These are phyloP conservation scores for Talaromyces sp. DNA, from an alignment of 2,329 filamentous ascomycete genomes.

Conservation along the genomic window DNA sequence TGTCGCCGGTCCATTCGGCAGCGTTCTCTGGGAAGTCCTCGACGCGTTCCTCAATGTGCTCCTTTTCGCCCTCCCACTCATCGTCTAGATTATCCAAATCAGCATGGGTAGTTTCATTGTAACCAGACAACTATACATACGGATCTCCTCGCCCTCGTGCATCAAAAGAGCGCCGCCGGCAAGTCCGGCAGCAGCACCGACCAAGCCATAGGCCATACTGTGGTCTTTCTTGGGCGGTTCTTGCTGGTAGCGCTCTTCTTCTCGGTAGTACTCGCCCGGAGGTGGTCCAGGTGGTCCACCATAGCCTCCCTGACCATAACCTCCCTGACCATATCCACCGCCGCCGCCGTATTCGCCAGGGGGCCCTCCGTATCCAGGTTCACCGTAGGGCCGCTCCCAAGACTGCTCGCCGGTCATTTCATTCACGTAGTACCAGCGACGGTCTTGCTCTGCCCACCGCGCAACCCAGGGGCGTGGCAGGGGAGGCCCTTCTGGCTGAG, in stretches of 20 bases:
- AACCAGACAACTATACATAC: conserved; percentile 20
- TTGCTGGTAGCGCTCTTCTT: conserved; percentile 9
- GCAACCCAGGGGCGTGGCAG: conserved; percentile 40
- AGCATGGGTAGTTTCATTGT: background rate
- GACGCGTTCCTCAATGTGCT: conserved; percentile 26
- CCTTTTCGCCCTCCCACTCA: conserved; percentile 28
- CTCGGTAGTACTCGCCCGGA: background rate
- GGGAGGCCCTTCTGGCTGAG: conserved; percentile 1
- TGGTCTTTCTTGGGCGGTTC: conserved; percentile 22
- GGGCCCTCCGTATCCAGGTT: conserved; percentile 15
- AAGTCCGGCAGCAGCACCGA: conserved; percentile 37
- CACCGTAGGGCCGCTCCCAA: conserved; percentile 28
- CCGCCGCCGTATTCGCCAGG: conserved; percentile 14
- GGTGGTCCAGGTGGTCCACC: conserved; percentile 10
- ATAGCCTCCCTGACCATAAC: conserved; percentile 2
- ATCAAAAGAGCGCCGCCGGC: conserved; percentile 40
- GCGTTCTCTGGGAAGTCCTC: conserved; percentile 39
- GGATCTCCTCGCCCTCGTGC: conserved; percentile 41
- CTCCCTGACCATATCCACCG: conserved; percentile 3
- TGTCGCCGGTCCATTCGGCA: conserved; percentile 38
- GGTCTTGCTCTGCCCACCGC: conserved; percentile 36
- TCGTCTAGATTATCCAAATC: conserved; percentile 21
- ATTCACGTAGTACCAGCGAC: conserved; percentile 43
- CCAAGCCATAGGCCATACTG: conserved; percentile 29
- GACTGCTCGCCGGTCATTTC: conserved; percentile 40